Evolutionary conservation across 208 protist genomes (phyloP).

Genomic region (Endotrypanum monterogeii): DNA sequence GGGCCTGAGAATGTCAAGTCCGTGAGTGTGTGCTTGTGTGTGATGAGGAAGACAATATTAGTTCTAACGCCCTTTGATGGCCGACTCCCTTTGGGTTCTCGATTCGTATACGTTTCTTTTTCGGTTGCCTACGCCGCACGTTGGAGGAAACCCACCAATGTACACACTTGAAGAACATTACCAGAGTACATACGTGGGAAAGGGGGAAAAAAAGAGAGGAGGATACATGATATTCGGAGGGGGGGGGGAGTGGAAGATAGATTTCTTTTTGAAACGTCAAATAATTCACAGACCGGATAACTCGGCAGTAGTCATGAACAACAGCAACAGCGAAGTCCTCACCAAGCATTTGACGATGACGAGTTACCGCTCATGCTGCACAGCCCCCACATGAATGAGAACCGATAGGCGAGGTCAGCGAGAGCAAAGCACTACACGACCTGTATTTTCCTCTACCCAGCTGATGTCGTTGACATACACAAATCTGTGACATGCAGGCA

Average conservation of each 20-base stretch:
- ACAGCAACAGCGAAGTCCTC: background rate
- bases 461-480: background rate
- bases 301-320: background rate
- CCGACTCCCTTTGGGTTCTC: background rate
- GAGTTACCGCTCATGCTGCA: background rate
- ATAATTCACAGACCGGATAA: background rate
- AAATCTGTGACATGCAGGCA: background rate
- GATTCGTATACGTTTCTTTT: background rate
- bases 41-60: no score
- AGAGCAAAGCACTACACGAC: background rate
- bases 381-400: constrained; percentile 10
- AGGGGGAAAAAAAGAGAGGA: background rate
- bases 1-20: background rate
- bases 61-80: no score
- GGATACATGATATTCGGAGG: background rate
- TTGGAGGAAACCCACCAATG: background rate
- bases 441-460: background rate
- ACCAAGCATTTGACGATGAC: background rate
- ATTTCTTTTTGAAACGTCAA: no score
- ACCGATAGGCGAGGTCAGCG: background rate
- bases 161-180: background rate
- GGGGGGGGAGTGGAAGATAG: background rate
- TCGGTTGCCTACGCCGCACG: background rate
- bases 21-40: background rate
- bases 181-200: background rate